Percentiles rank a stretch among this genome's conserved stretches.
Conservation (phyloP, 768 basidiomycete genomes). For the Hygrophoropsis aurantiaca region DNA sequence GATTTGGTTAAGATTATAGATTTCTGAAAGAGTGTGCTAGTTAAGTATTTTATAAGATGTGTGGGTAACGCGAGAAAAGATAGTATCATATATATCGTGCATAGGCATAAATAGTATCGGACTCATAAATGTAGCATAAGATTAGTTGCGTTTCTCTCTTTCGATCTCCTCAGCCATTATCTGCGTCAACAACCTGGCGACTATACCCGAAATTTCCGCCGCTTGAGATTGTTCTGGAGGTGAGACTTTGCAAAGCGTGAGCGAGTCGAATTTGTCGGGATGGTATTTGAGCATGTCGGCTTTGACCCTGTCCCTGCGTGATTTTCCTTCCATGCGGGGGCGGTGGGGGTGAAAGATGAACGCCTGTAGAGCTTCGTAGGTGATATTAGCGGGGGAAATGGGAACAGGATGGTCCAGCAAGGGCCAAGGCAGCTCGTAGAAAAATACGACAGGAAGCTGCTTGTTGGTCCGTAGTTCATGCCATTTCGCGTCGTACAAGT, state of each 20-base stretch:
- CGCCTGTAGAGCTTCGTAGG: conserved; percentile 27
- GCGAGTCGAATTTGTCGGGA: conserved; percentile 50
- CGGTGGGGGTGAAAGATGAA: conserved; percentile 43
- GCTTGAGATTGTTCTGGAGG: conserved; percentile 32
- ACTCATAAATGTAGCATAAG: not conserved
- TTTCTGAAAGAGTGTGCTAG: too few relatives aligned
- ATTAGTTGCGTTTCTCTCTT: not conserved
- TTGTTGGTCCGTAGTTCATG: conserved; percentile 26
- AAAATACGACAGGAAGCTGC: conserved; percentile 18
- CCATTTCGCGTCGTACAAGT: conserved; percentile 38
- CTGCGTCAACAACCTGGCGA: conserved; percentile 42
- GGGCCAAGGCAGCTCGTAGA: conserved; percentile 47
- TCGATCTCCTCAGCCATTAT: conserved; percentile 24
- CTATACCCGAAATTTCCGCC: conserved; percentile 34
- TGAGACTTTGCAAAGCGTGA: conserved; percentile 34
- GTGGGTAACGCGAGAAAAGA: too few relatives aligned
- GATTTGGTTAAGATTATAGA: too few relatives aligned
- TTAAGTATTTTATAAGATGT: too few relatives aligned
- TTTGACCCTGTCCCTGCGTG: conserved; percentile 35
- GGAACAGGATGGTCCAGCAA: conserved; percentile 23
- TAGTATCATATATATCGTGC: too few relatives aligned
- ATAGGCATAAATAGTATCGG: not conserved
- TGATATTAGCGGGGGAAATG: conserved; percentile 30
- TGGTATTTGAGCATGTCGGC: conserved; percentile 54
- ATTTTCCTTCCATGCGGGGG: conserved; percentile 27